These are phyloP conservation scores for Pestalotiopsis sp. DNA, from an alignment of 2,329 filamentous ascomycete species.

Conservation along the genomic window DNA sequence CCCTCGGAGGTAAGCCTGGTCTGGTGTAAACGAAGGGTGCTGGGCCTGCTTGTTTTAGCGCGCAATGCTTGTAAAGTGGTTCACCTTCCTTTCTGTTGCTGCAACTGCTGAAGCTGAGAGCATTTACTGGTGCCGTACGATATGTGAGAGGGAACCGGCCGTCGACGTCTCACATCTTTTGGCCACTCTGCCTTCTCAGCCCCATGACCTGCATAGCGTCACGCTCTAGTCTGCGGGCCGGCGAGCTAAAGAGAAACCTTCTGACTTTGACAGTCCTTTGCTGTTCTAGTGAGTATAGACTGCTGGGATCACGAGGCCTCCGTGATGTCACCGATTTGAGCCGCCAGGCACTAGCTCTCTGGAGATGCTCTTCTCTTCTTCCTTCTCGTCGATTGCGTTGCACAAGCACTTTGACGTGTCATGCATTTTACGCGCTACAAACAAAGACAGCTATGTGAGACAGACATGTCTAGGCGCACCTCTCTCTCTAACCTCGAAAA, in stretches of 20 bases:
- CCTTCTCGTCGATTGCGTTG: not conserved
- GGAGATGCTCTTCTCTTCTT: not conserved
- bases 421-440: too few relatives aligned
- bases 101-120: not conserved
- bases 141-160: not conserved
- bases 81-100: not conserved
- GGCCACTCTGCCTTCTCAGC: not conserved
- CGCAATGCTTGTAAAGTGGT: slow-evolving; percentile 8
- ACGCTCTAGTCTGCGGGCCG: not conserved
- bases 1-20: not conserved
- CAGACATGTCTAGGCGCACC: too few relatives aligned
- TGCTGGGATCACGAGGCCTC: not conserved
- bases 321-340: not conserved
- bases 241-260: not conserved
- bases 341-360: not conserved
- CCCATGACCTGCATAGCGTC: not conserved
- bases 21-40: not conserved
- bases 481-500: not conserved
- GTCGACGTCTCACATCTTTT: not conserved
- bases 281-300: not conserved
- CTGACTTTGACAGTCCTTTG: not conserved
- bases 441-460: too few relatives aligned
- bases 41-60: slow-evolving; percentile 4
- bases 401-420: not conserved
- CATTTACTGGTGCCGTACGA: not conserved